Evolutionary conservation across 2,329 filamentous ascomycete genomes (phyloP).

Genomic region (Trichoderma brevicompactum): DNA sequence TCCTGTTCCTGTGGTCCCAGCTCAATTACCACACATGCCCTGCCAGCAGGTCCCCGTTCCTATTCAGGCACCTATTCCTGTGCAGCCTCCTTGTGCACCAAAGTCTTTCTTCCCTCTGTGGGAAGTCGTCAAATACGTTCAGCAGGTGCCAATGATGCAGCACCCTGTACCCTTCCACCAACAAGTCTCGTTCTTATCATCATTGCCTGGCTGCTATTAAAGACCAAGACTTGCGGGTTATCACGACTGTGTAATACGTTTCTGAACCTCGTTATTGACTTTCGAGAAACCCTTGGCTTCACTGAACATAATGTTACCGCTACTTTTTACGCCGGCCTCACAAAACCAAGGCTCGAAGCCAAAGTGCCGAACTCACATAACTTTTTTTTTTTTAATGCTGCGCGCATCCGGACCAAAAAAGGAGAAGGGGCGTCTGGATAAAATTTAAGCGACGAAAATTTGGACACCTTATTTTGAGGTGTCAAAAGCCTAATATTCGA

Average conservation of each 20-base stretch:
- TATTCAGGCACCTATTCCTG: conserved; percentile 43
- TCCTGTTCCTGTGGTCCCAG: conserved; percentile 20
- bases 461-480: neutral
- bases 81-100: conserved; percentile 46
- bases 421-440: conserved; percentile 7
- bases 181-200: conserved; percentile 56
- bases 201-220: conserved; percentile 57
- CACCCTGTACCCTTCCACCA: conserved; percentile 57
- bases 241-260: conserved; percentile 4
- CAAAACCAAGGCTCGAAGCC: conserved; percentile 10
- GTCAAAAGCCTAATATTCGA: conserved; percentile 26
- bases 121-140: conserved; percentile 59
- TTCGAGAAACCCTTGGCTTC: conserved; percentile 1
- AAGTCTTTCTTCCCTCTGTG: conserved; percentile 57
- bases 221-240: neutral
- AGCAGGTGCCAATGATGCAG: conserved; percentile 53
- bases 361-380: conserved; percentile 7
- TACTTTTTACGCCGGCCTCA: conserved; percentile 4
- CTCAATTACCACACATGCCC: conserved; percentile 36
- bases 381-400: conserved; percentile 18
- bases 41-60: conserved; percentile 40
- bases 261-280: neutral
- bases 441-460: conserved; percentile 11
- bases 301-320: conserved; percentile 17
- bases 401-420: conserved; percentile 2